phyloP scores from a whole-genome alignment of 306 rosid genomes.

The Begonia fuchsioides region DNA sequence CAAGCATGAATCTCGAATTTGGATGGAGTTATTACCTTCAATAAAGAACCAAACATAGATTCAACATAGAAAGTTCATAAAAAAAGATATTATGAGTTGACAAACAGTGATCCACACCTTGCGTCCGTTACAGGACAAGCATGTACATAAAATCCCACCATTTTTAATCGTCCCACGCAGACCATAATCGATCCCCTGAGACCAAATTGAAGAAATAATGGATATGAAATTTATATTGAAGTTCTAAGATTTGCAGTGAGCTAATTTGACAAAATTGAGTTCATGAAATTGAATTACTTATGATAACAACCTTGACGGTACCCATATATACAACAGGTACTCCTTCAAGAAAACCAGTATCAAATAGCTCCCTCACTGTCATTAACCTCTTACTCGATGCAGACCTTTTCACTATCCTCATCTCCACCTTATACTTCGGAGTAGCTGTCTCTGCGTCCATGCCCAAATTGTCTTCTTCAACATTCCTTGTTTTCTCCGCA shows the following conservation, averaged over 20 bases:
- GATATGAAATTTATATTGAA: too few relatives aligned
- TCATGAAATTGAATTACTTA: constrained; percentile 2
- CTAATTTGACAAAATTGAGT: not conserved
- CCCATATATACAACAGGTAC: constrained; percentile 81
- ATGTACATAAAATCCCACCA: constrained; percentile 84
- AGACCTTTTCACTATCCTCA: constrained; percentile 60
- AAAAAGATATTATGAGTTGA: constrained; percentile 8
- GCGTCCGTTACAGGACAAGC: constrained; percentile 58
- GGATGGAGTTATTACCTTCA: constrained; percentile 83
- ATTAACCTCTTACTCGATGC: constrained; percentile 41
- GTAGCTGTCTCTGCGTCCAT: constrained; percentile 21
- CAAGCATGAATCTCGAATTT: constrained; percentile 98
- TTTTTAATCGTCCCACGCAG: constrained; percentile 61
- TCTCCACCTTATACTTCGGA: constrained; percentile 35
- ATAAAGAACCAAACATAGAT: constrained; percentile 9
- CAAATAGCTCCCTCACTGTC: constrained; percentile 77
- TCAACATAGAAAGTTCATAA: constrained; percentile 1
- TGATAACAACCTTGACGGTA: constrained; percentile 56
- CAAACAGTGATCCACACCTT: constrained; percentile 43
- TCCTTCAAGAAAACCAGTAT: constrained; percentile 91
- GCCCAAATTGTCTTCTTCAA: constrained; percentile 7
- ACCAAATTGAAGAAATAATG: constrained; percentile 5
- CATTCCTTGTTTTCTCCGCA: constrained; percentile 10
- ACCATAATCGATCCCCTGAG: constrained; percentile 66
- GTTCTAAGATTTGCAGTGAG: too few relatives aligned